Evolutionary conservation across 2,329 filamentous ascomycete genomes (phyloP), one percentile per base, ranked within the genome.

Genomic region (Fusarium sulawesiense): DNA sequence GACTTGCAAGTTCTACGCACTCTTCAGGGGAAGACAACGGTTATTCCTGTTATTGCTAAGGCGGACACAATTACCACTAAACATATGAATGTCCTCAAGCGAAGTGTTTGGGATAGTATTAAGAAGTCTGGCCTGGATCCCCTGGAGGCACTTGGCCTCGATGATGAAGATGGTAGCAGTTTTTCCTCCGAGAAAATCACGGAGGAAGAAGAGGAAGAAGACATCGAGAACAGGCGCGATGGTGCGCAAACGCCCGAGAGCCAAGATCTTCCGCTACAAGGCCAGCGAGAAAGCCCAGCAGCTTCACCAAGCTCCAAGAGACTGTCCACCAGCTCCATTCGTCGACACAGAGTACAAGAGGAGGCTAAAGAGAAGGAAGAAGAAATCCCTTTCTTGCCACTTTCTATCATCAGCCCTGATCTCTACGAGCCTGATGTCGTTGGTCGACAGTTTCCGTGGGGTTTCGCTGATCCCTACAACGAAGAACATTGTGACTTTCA

Each of bases 21-120:
- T 18, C 87, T 99, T 29, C 91, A 97, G 79, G 92, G 93, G 75
- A 98, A 97, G 85, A 98, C 96, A 0, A 97, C 93, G 0, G 93
- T 98, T 63, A 93, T 99, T 48, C 96, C 96, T 0, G 91, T 99
- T 62, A 95, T 99, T 76, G 92, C 94, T 78, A 99, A 99, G 82
- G 95, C 96, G 41, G 96, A 99, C 79, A 98, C 94, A 16, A 92
- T 98, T 74, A 98, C 96, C n/a, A 91, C 92, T 0, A 92, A 92
- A 56, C 96, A 99, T 81, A 98, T 98, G 96, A 86, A 88, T 47
- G 91, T 93, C 75, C 87, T 99, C 71, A 98, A 98, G 85, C 93
- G 91, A 81, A 91, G 91, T 14, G 94, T 99, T 34, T 97, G 93
- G 89, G 89, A 93, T 56, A 94, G 92, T 73, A 85, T 99, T 68